Evolutionary conservation across 2,329 filamentous ascomycete genomes (phyloP), one percentile per base, ranked within the genome.

Genomic region (Aspergillus fumigatus): DNA sequence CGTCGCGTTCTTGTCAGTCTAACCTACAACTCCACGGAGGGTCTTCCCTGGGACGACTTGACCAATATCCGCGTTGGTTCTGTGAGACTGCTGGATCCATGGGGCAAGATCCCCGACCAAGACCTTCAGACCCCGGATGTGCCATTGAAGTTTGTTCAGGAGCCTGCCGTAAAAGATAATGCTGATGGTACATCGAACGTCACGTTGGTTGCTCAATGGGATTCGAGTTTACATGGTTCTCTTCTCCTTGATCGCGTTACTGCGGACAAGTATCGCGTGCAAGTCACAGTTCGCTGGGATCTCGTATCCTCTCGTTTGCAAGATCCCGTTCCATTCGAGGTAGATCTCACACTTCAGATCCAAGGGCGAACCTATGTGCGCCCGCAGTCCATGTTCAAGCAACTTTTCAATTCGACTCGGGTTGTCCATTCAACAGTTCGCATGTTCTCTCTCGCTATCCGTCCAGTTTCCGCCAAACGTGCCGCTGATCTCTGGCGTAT

Each of bases 401-500:
- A 90, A 48, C 80, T 99, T 25, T 97, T 90, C 84, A 92, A 91
- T 66, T 87, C 88, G 23, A 86, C 90, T 43, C 84, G 92, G 25
- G 88, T 97, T 57, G 90, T 97, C 6, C 91, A 92, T 68, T 94
- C 92, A 7, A 90, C 88, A 0, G 90, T 90, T 21, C 87, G 86
- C 48, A 90, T 96, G 57, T 99, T 96, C 74, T 92, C 90, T 1
- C 79, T 97, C 51, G 87, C 87, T 5, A 87, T 97, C 73, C 88
- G 91, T 29, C 94, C 94, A 0, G 87, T 90, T 7, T 92, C 92
- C 2, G 92, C 96, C 51, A 97, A 97, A 75, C 85, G 90, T 49
- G 90, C 92, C 0, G 91, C 91, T 3, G 94, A 99, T 70, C 80
- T 99, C 11, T 99, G 94, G 94, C 86, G 94, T 54, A 91, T 97